Base-by-base conservation (phyloP, 2,329 filamentous ascomycete species). In the Colletotrichum karsti region DNA sequence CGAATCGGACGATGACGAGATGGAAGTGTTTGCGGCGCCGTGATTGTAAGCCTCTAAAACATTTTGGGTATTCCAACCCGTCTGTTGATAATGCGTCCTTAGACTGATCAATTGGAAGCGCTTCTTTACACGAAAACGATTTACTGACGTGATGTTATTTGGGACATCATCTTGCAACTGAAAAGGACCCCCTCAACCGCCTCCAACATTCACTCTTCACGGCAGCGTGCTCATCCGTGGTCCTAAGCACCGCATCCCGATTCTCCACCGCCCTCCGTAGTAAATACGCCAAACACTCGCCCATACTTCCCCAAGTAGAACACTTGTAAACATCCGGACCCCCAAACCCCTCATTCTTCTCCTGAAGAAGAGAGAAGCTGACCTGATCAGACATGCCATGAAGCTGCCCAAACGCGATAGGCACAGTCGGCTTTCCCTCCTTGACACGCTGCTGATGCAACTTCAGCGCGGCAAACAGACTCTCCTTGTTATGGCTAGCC, bases 381-480 rank as follows among this genome's bases (percentile, higher is more conserved):
- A 89, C 82, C 69, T 87, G 84, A 63, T 89, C 87, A 3, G 86
- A 84, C 87, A 89, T 89, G 26, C 87, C 87, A 56, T 86, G 83
- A 0, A 89, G 78, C 75, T 88, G 87, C 3, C 84, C 86, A 69
- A 85, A 89, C 41, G 72, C 79, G 5, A 87, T 77, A 1, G 74
- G 70, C 2, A 78, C 76, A 4, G 78, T 80, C 3, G 76, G 76
- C 5, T 78, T 72, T 8, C 72, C 70, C 13, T 69, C 67, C 18
- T 79, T 77, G 0, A 82, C 78, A 2, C 84, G 80, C 5, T 79
- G 10, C 70, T 81, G 73, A 70, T 85, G 84, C 4, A 84, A 81
- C 42, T 80, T 77, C 33, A 80, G 72, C 8, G 87, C 82, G 1
- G 82, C 81, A 30, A 78, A 75, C 3, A 81, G 77, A 30, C 77